These are phyloP conservation scores for Plasmodium relictum DNA, from an alignment of 169 alveolate species.

Conservation along the genomic window DNA sequence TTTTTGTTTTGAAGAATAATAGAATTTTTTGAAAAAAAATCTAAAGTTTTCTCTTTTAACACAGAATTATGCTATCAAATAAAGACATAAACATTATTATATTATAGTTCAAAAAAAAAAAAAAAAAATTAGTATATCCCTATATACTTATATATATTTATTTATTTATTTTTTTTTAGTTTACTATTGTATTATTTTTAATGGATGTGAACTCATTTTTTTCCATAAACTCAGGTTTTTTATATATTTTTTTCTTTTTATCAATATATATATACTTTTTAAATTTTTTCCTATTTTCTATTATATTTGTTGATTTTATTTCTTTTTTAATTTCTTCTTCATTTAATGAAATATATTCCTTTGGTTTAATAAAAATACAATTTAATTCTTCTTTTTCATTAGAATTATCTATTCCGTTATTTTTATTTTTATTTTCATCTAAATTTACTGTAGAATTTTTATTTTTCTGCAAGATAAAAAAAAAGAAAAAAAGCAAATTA, in stretches of 20 bases:
- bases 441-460: background rate
- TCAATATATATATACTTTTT: slow-evolving; percentile 55
- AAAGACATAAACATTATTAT: background rate
- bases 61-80: slow-evolving; percentile 16
- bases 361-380: slow-evolving; percentile 63
- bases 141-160: background rate
- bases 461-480: slow-evolving; percentile 21
- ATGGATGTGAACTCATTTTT: slow-evolving; percentile 17
- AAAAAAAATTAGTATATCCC: background rate
- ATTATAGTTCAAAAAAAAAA: background rate
- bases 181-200: slow-evolving; percentile 17
- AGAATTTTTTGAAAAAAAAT: slow-evolving; percentile 59
- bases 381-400: slow-evolving; percentile 22
- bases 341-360: slow-evolving; percentile 33
- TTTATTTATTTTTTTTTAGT: background rate
- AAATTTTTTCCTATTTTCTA: slow-evolving; percentile 54
- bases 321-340: slow-evolving; percentile 61
- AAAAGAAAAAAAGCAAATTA: background rate
- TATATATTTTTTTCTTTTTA: slow-evolving; percentile 14
- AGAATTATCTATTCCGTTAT: background rate
- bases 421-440: slow-evolving; percentile 6
- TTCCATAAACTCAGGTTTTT: slow-evolving; percentile 18
- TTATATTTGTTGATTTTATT: slow-evolving; percentile 21
- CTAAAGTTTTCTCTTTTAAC: slow-evolving; percentile 42
- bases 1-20: slow-evolving; percentile 47